Evolutionary conservation across 2,329 filamentous ascomycete genomes (phyloP), one percentile per base, ranked within the genome.

Genomic region (Drechmeria coniospora): DNA sequence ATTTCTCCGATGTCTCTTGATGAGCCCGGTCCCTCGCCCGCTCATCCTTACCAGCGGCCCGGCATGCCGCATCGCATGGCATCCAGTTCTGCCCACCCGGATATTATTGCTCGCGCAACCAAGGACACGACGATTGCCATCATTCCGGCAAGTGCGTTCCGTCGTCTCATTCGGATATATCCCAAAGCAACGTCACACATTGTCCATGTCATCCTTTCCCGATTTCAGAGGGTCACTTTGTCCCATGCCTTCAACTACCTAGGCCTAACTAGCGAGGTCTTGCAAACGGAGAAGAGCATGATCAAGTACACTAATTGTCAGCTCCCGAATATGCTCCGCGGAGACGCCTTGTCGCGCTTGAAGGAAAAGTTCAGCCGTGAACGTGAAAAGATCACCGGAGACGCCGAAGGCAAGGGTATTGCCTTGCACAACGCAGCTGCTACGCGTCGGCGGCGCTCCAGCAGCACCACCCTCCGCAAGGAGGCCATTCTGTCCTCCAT

Each of bases 81-180:
- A 18, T 68, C 71, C 8, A 78, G 76, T 37, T 95, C 90, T 10
- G 84, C 82, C 0, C 90, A 98, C 53, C 90, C 90, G 8, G 90
- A 98, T 45, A 90, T 98, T 36, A 83, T 98, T 37, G 90, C 87
- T n/a, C 71, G 90, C 38, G 90, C 90, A 5, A 92, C 84, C 11
- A 79, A 92, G 15, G 92, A 98, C 47, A 98, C 90, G 0, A 98
- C 92, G 0, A 94, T 98, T 52, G 90, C 90, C 5, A 92, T 98
- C 37, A 98, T 98, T 32, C 92, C 92, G 1, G 90, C 90, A 1
- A 93, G 84, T 47, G 92, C 90, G 4, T 98, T 98, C 43, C 74
- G 84, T 29, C 75, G 92, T 7, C 61, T 98, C 28, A 98, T 92
- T 27, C 74, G 82, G 45, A 77, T 94, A 15, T 98, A 95, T 42